Evolutionary conservation across 352 stramenopile species (phyloP).

Genomic region (Nothophytophthora sp.): DNA sequence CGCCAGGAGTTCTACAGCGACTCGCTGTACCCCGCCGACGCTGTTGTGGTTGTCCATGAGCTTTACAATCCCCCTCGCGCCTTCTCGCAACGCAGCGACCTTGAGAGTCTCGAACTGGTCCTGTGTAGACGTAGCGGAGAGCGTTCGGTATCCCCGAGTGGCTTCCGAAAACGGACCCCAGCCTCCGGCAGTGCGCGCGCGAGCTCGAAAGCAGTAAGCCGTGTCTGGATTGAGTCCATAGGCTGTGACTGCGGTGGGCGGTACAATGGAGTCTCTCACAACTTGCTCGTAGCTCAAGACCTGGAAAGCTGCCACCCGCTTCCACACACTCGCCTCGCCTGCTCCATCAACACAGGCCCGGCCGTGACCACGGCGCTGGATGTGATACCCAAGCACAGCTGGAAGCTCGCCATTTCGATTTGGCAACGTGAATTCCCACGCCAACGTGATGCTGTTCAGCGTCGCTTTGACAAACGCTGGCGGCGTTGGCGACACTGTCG

Average conservation of each 20-base stretch:
- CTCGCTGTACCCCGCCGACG: conserved; percentile 37
- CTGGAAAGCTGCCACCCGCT: conserved; percentile 51
- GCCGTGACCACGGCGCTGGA: conserved; percentile 50
- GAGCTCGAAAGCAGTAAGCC: conserved; percentile 61
- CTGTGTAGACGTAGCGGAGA: conserved; percentile 27
- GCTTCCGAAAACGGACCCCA: conserved; percentile 65
- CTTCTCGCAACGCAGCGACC: conserved; percentile 11
- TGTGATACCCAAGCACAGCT: conserved; percentile 59
- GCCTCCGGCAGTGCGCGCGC: conserved; percentile 53
- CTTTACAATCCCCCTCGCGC: conserved; percentile 23
- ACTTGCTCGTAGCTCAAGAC: conserved; percentile 56
- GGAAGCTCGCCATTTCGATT: conserved; percentile 30
- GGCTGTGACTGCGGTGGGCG: conserved; percentile 32
- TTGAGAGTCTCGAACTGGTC: conserved; percentile 37
- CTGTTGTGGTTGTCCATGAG: conserved; percentile 48
- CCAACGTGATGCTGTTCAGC: conserved; percentile 47
- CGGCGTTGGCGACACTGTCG: conserved; percentile 25
- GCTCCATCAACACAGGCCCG: conserved; percentile 31
- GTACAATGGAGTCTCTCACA: conserved; percentile 20
- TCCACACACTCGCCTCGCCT: conserved; percentile 38
- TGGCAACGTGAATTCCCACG: conserved; percentile 27
- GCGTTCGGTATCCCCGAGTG: conserved; percentile 41
- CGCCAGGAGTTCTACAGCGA: conserved; percentile 39
- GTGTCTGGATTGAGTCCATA: conserved; percentile 44
- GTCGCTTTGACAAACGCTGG: conserved; percentile 39